Evolutionary conservation across 1,284 basidiomycete species (phyloP), one percentile per base, ranked within the genome.

Genomic region (Porogramme epimiltina): DNA sequence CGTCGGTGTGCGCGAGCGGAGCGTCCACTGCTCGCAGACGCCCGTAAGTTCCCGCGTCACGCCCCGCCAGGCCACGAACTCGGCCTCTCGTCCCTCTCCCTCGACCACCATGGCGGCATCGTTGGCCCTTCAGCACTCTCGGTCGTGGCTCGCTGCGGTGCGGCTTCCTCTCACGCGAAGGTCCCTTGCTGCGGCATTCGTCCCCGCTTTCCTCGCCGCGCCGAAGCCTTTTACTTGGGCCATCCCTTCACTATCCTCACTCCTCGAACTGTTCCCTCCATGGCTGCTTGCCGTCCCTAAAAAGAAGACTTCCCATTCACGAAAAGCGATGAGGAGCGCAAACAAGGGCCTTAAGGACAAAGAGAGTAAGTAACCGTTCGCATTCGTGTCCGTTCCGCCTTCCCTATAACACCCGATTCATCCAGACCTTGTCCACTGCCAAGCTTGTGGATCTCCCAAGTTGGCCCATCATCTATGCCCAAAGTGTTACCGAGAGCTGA

Each of bases 311-410:
- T 94, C 94, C 0, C 95, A 98, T 70, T 95, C 93, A 25, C 79
- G 92, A 44, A 98, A 98, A 71, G 82, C 87, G n/a, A 98, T 98
- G 95, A 81, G 95, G 25, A 84, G 85, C 51, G 91, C 95, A 3
- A 94, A 96, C 72, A 98, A 98, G 73, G 95, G 95, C 0, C 73
- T 98, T 63, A 95, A 95, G 72, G 95, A 98, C 71, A 94, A 95
- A 69, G 84, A 86, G 51, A 95, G 96, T 94, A 65, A 60, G 89
- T 77, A 0, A 16, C 4, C 19, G 13, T 37, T 6, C 16, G 8
- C n/a, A 16, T n/a, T n/a, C n/a, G n/a, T n/a, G n/a, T n/a, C n/a
- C n/a, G n/a, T n/a, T n/a, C n/a, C 28, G 28, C 28, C 28, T 31
- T 31, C 28, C 13, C 13, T 6, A 31, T 31, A 31, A 6, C 8